phyloP scores from a whole-genome alignment of 768 basidiomycete species.

The Boletus vermiculosoides region DNA sequence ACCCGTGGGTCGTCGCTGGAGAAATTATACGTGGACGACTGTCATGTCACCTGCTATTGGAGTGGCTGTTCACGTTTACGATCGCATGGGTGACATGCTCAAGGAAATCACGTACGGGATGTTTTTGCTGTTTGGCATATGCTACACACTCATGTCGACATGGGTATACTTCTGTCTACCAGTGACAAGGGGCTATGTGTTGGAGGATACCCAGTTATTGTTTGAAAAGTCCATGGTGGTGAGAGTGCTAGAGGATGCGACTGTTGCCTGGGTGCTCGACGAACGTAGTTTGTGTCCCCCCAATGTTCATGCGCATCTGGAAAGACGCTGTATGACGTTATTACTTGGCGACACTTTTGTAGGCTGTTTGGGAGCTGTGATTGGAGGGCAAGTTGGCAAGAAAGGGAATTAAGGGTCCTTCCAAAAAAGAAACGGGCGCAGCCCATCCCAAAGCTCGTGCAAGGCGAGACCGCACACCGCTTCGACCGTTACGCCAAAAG shows the following conservation, averaged over 20 bases:
- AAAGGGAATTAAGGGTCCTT: too few species aligned
- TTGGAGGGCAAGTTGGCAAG: too few species aligned
- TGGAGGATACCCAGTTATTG: conserved; percentile 40
- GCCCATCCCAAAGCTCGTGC: too few species aligned
- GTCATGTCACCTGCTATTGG: conserved; percentile 34
- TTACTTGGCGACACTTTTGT: too few species aligned
- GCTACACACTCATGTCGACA: conserved; percentile 32
- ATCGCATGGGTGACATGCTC: conserved; percentile 40
- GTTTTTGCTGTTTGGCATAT: conserved; percentile 33
- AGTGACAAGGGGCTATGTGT: conserved; percentile 40
- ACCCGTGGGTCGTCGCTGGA: conserved; percentile 32
- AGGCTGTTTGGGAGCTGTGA: too few species aligned
- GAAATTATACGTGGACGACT: conserved; percentile 37
- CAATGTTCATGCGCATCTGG: too few species aligned
- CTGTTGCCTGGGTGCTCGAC: too few species aligned
- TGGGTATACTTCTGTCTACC: conserved; percentile 41
- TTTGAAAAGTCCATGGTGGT: conserved; percentile 36
- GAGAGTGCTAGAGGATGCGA: conserved; percentile 37
- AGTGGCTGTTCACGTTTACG: conserved; percentile 38
- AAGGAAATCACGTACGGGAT: conserved; percentile 32
- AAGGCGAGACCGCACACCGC: too few species aligned
- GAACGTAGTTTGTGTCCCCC: too few species aligned
- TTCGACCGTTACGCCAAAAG: too few species aligned
- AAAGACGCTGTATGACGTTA: too few species aligned
- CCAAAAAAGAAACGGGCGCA: too few species aligned